Evolutionary conservation across 495 filamentous ascomycete species (phyloP).

Genomic region (Neurospora africana): DNA sequence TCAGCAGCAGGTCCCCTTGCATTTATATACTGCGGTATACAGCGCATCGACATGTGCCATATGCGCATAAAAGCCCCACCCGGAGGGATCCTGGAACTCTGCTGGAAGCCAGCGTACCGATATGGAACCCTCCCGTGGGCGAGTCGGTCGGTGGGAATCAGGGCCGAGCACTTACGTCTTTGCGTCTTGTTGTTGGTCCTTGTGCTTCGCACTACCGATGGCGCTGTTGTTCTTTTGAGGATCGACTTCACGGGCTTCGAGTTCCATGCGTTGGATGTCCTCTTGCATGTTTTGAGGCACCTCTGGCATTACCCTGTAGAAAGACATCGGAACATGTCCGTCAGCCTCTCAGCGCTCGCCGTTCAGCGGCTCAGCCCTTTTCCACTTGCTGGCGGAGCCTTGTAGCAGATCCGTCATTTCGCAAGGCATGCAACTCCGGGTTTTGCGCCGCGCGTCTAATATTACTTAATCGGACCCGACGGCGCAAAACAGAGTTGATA

Average conservation of each 20-base stretch:
- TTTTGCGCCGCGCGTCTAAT: background rate
- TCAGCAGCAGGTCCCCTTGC: conserved; percentile 9
- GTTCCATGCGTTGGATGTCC: conserved; percentile 78
- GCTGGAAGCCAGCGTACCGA: background rate
- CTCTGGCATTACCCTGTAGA: conserved; percentile 46
- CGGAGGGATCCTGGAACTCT: background rate
- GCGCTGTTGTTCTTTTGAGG: conserved; percentile 26
- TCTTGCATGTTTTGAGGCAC: conserved; percentile 75
- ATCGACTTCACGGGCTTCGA: conserved; percentile 51
- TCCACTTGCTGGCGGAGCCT: conserved; percentile 3
- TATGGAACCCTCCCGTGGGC: background rate
- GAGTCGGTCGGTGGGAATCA: background rate
- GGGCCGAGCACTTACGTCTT: conserved; percentile 16
- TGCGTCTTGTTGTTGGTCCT: conserved; percentile 5
- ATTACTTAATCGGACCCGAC: background rate
- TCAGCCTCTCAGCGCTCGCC: conserved; percentile 9
- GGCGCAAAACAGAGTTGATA: background rate
- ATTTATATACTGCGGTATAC: background rate
- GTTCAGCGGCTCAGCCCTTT: conserved; percentile 6
- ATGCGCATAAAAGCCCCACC: background rate
- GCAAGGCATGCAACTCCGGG: background rate
- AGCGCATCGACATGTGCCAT: background rate
- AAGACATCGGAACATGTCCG: conserved; percentile 6
- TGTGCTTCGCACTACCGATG: conserved; percentile 8
- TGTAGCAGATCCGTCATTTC: conserved; percentile 2